Conservation (phyloP, 352 stramenopile genomes). For the Pythium dissotocum region DNA sequence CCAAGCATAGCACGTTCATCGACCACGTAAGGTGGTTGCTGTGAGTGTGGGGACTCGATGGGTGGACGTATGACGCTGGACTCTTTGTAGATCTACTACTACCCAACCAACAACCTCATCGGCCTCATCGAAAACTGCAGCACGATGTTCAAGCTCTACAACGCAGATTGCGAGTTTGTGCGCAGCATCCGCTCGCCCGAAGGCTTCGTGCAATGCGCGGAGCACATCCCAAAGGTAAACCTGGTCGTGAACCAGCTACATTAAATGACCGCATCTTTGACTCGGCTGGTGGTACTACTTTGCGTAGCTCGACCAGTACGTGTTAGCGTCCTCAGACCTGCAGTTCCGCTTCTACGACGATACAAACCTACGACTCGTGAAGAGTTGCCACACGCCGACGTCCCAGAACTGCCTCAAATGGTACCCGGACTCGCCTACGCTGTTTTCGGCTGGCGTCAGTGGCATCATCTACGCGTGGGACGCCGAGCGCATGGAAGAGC, state of each 20-base stretch:
- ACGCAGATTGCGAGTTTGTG: conserved; percentile 68
- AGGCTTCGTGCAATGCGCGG: conserved; percentile 76
- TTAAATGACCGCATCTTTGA: background rate
- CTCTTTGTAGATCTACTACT: conserved; percentile 71
- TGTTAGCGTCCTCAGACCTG: conserved; percentile 75
- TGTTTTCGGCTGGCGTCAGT: conserved; percentile 83
- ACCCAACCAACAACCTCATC: conserved; percentile 62
- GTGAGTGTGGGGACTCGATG: background rate
- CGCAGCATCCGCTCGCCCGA: conserved; percentile 63
- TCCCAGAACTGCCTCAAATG: conserved; percentile 84
- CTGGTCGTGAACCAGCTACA: background rate
- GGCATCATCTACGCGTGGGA: conserved; percentile 88
- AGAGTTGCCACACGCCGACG: conserved; percentile 80
- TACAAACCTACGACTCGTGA: conserved; percentile 58
- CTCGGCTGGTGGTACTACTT: background rate
- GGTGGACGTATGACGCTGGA: no score
- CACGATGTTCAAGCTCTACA: conserved; percentile 82
- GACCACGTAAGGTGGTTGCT: conserved; percentile 43
- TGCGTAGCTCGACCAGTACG: conserved; percentile 65
- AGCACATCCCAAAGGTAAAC: conserved; percentile 63
- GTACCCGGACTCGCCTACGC: conserved; percentile 61
- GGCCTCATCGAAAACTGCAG: conserved; percentile 78
- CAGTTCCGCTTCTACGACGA: conserved; percentile 88
- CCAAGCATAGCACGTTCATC: conserved; percentile 86
- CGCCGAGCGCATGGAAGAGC: conserved; percentile 80